phyloP scores from a whole-genome alignment of 2,329 filamentous ascomycete genomes.

The Phyllosticta ampelicida region DNA sequence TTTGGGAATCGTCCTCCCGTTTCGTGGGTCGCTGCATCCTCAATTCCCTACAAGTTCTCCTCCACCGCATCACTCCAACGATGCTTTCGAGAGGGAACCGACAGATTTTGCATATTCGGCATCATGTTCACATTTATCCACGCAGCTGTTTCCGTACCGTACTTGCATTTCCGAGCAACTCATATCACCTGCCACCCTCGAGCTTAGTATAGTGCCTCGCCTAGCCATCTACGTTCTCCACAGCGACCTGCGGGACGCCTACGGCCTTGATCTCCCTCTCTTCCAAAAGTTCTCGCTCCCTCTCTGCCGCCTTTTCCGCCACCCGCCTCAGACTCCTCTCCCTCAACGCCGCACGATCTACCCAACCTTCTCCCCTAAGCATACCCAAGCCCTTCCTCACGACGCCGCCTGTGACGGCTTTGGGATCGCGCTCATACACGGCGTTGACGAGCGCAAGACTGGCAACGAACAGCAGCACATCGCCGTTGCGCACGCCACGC shows the following conservation, averaged over 20 bases:
- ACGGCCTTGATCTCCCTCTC: conserved; percentile 4
- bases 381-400: conserved; percentile 65
- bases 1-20: too few species aligned
- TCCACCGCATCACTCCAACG: too few species aligned
- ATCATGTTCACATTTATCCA: background rate
- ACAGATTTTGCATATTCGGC: background rate
- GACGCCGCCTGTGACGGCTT: conserved; percentile 53
- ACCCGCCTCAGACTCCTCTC: conserved; percentile 8
- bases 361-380: conserved; percentile 64
- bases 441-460: conserved; percentile 69
- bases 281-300: conserved; percentile 10
- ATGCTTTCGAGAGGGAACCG: too few species aligned
- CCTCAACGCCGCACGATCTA: conserved; percentile 43
- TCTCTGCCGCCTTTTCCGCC: conserved; percentile 12
- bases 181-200: too few species aligned
- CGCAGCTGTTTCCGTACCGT: background rate
- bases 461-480: conserved; percentile 71
- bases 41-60: too few species aligned
- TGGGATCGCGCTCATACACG: conserved; percentile 62
- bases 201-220: background rate
- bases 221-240: background rate
- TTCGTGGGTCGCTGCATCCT: too few species aligned
- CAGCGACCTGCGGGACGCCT: background rate
- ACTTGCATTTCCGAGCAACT: too few species aligned
- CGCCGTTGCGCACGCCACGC: conserved; percentile 69